Percentiles rank a stretch among this genome's conserved stretches.
These are phyloP conservation scores for Reticulascus tulasneorum DNA, from an alignment of 2,329 filamentous ascomycete species.

Conservation along the genomic window DNA sequence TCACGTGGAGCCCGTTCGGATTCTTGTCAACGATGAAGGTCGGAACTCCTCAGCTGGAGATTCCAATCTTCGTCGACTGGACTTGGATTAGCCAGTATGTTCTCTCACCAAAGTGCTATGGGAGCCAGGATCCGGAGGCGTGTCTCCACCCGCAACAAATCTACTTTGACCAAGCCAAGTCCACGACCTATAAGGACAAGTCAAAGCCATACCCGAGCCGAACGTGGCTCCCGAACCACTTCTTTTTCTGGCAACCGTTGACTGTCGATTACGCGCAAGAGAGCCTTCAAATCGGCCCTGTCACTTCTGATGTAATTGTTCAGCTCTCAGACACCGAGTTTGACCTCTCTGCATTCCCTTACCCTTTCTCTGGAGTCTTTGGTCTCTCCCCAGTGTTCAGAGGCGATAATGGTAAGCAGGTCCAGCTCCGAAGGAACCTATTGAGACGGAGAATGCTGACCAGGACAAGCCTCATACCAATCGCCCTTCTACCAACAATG, in stretches of 20 bases:
- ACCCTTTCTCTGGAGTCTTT: slow-evolving; percentile 13
- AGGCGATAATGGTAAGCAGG: slow-evolving; percentile 6
- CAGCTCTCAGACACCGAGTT: slow-evolving; percentile 13
- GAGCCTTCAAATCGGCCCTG: slow-evolving; percentile 9
- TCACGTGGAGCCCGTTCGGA: slow-evolving; percentile 11
- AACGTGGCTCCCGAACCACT: slow-evolving; percentile 16
- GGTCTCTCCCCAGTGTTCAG: slow-evolving; percentile 14
- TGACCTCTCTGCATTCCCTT: slow-evolving; percentile 7
- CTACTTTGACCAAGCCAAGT: slow-evolving; percentile 12
- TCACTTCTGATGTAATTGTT: slow-evolving; percentile 5
- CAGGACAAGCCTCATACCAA: slow-evolving; percentile 4
- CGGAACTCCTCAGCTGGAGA: slow-evolving; percentile 10
- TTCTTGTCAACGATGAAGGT: slow-evolving; percentile 11
- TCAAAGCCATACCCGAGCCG: slow-evolving; percentile 8
- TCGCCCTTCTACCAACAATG: slow-evolving; percentile 17
- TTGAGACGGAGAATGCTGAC: too few species aligned
- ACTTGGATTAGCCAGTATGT: slow-evolving; percentile 16
- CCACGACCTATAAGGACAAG: slow-evolving; percentile 8
- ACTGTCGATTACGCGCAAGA: slow-evolving; percentile 14
- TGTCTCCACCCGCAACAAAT: slow-evolving; percentile 11
- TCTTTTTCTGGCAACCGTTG: slow-evolving; percentile 14
- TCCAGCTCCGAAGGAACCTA: neutral
- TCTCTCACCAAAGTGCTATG: slow-evolving; percentile 13
- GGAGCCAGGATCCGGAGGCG: slow-evolving; percentile 4
- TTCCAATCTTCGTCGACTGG: slow-evolving; percentile 16